Evolutionary conservation across 495 filamentous ascomycete species (phyloP), one percentile per base, ranked within the genome.

Genomic region (Hypoxylon subgilvum): DNA sequence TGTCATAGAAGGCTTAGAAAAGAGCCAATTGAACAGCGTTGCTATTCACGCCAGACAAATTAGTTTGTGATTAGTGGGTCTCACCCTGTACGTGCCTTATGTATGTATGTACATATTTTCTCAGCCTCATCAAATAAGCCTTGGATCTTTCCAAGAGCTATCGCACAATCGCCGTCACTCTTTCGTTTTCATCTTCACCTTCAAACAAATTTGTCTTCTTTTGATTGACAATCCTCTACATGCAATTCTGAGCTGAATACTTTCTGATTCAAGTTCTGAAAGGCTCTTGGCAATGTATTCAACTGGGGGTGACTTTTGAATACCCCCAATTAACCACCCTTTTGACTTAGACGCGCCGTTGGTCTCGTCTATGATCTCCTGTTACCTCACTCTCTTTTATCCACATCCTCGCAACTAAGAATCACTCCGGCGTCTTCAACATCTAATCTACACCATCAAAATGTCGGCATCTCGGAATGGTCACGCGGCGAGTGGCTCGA

Each of bases 401-500:
- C n/a, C n/a, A n/a, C n/a, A n/a, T n/a, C n/a, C n/a, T n/a, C n/a
- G n/a, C n/a, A n/a, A n/a, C n/a, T n/a, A n/a, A n/a, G n/a, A n/a
- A n/a, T n/a, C n/a, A n/a, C n/a, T n/a, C n/a, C n/a, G n/a, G n/a
- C n/a, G n/a, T 12, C 39, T 16, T 38, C 32, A 2, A 3, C 23
- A 30, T 39, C 31, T 21, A 46, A 21, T 30, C 25, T 25, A 10
- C 42, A n/a, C 6, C 19, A 13, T 12, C 28, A 66, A 3, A 17
- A 72, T 72, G 70, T 60, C 68, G 6, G 55, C 73, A 16, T 30
- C 70, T 18, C 61, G 67, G 21, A 72, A 72, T 45, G 66, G 69
- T 47, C 63, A 74, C 16, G 18, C 49, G 13, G 68, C 71, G 30
- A 67, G 70, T 40, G 65, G 55, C 16, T 50, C 62, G 19, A 55